Evolutionary conservation across 805 yeast species (phyloP).

Genomic region (Metschnikowia arizonensis): DNA sequence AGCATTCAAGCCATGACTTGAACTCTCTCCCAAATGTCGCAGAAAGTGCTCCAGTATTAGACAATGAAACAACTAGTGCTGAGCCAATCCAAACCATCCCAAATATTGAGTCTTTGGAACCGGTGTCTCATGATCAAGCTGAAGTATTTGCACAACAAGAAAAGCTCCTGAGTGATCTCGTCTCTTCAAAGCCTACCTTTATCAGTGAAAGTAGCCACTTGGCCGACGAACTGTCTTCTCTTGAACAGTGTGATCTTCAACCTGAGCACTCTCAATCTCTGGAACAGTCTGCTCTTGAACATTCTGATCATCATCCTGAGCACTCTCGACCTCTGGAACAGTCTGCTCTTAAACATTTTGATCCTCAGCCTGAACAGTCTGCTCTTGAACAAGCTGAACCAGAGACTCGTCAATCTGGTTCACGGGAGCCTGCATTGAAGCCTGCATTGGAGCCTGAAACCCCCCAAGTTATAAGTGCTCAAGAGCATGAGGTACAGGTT

Average conservation of each 20-base stretch:
- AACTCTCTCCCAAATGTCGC: not conserved
- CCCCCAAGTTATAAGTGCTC: not conserved
- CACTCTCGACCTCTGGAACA: no score
- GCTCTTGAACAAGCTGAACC: no score
- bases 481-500: not conserved
- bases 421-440: not conserved
- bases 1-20: not conserved
- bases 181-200: not conserved
- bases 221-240: not conserved
- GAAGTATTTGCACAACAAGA: not conserved
- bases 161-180: no score
- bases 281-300: no score
- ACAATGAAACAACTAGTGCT: not conserved
- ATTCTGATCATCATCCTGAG: no score
- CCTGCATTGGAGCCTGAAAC: not conserved
- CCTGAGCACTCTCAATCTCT: no score
- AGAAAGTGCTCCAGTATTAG: not conserved
- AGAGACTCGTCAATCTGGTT: not conserved
- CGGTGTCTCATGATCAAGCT: not conserved
- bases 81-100: not conserved
- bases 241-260: no score
- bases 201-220: not conserved
- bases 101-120: not conserved
- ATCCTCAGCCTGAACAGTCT: no score
- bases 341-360: no score